phyloP scores from a whole-genome alignment of 352 stramenopile genomes.

The Poterioochromonas sp. region DNA sequence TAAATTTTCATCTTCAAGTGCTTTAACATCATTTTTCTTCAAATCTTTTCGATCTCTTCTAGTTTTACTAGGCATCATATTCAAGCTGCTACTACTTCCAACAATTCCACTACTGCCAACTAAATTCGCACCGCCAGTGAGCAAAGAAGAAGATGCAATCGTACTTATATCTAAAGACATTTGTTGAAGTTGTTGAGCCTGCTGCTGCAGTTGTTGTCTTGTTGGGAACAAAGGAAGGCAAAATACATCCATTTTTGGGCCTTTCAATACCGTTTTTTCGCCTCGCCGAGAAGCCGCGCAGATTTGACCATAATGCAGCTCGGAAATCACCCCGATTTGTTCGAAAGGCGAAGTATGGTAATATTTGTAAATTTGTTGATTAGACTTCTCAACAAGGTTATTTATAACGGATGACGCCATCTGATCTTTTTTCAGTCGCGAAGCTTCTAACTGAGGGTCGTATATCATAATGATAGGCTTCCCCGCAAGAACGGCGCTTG shows the following conservation, averaged over 20 bases:
- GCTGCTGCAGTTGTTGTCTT: background rate
- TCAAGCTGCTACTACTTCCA: too few species aligned
- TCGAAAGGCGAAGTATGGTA: constrained; percentile 11
- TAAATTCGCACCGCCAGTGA: too few species aligned
- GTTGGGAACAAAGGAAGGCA: constrained; percentile 3
- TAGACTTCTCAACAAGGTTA: too few species aligned
- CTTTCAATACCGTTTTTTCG: constrained; percentile 11
- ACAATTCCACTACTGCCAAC: too few species aligned
- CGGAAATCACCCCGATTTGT: constrained; percentile 7
- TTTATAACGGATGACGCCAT: background rate
- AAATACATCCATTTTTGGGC: background rate
- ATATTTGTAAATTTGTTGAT: too few species aligned
- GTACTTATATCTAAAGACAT: too few species aligned
- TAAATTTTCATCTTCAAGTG: too few species aligned
- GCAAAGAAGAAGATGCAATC: too few species aligned
- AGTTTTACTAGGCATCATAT: too few species aligned
- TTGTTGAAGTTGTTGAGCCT: background rate
- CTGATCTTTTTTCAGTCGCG: background rate
- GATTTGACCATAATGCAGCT: constrained; percentile 21
- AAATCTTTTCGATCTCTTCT: too few species aligned
- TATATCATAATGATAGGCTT: constrained; percentile 16
- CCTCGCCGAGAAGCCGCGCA: background rate
- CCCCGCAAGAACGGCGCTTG: background rate
- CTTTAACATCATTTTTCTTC: too few species aligned
- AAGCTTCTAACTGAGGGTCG: background rate